Percentiles rank a stretch among this genome's conserved stretches.
Conservation (phyloP, 495 filamentous ascomycete species). For the Lentithecium fluviatile region DNA sequence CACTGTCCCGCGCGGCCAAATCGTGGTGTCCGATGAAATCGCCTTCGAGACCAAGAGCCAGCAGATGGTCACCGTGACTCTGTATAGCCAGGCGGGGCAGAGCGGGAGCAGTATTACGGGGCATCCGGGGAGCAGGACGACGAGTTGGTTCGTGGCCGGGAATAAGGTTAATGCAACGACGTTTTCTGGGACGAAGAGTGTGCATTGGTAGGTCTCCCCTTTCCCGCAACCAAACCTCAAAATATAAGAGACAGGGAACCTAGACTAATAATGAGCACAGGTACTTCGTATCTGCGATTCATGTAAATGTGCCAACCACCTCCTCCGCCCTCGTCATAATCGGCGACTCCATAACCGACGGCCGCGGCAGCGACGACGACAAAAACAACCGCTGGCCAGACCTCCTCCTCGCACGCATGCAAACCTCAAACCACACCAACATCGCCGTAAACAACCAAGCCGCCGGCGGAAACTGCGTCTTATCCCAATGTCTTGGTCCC, state of each 20-base stretch:
- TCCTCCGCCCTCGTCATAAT: constrained; percentile 58
- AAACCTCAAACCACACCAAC: constrained; percentile 51
- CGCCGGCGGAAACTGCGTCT: constrained; percentile 69
- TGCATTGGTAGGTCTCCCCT: constrained; percentile 45
- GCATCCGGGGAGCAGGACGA: constrained; percentile 63
- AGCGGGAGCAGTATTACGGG: constrained; percentile 56
- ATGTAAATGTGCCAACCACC: constrained; percentile 53
- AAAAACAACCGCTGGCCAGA: constrained; percentile 68
- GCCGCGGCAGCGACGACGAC: constrained; percentile 62
- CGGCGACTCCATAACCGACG: constrained; percentile 75
- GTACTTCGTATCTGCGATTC: constrained; percentile 62
- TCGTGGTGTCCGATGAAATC: constrained; percentile 66
- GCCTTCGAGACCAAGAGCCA: constrained; percentile 51
- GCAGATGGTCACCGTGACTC: constrained; percentile 56
- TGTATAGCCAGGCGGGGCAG: constrained; percentile 61
- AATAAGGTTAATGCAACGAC: constrained; percentile 37
- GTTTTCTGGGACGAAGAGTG: constrained; percentile 55
- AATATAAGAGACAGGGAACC: constrained; percentile 8
- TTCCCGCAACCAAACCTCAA: background rate
- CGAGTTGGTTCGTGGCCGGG: background rate
- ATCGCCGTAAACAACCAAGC: constrained; percentile 63
- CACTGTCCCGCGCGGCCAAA: constrained; percentile 57
- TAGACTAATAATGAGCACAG: no score
- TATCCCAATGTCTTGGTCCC: constrained; percentile 63
- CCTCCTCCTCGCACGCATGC: constrained; percentile 57